phyloP scores from a whole-genome alignment of 106 monocot species.

The Dendrobium catenatum region DNA sequence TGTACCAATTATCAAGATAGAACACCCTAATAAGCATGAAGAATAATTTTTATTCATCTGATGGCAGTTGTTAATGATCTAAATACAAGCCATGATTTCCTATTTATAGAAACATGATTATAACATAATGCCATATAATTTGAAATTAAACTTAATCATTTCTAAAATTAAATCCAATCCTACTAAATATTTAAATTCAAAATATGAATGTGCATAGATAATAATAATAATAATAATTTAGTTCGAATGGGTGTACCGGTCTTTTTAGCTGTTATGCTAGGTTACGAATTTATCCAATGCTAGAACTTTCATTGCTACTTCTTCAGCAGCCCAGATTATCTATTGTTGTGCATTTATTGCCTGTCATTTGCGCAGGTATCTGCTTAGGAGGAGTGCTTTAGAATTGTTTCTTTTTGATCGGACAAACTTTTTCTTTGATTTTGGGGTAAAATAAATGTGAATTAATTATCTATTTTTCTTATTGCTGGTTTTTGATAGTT shows the following conservation, averaged over 20 bases:
- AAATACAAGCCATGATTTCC: background rate
- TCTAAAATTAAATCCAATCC: background rate
- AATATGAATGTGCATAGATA: no score
- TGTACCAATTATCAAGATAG: no score
- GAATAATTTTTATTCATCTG: no score
- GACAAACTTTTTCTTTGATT: constrained; percentile 97
- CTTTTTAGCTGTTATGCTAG: background rate
- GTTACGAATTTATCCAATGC: background rate
- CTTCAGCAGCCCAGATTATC: background rate
- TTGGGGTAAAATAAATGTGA: constrained; percentile 49
- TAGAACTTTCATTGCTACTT: background rate
- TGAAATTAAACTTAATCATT: background rate
- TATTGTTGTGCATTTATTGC: background rate
- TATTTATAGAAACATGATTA: background rate
- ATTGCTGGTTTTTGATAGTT: background rate
- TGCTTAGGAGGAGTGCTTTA: constrained; percentile 87
- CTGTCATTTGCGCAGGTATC: constrained; percentile 49
- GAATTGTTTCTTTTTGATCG: constrained; percentile 93
- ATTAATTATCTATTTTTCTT: background rate
- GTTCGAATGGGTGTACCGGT: background rate
- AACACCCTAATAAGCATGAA: no score
- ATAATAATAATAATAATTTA: no score
- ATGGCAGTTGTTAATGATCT: background rate
- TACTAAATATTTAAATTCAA: background rate
- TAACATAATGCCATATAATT: background rate